Conservation (phyloP, 2,329 filamentous ascomycete genomes). For the Onygenales sp. region DNA sequence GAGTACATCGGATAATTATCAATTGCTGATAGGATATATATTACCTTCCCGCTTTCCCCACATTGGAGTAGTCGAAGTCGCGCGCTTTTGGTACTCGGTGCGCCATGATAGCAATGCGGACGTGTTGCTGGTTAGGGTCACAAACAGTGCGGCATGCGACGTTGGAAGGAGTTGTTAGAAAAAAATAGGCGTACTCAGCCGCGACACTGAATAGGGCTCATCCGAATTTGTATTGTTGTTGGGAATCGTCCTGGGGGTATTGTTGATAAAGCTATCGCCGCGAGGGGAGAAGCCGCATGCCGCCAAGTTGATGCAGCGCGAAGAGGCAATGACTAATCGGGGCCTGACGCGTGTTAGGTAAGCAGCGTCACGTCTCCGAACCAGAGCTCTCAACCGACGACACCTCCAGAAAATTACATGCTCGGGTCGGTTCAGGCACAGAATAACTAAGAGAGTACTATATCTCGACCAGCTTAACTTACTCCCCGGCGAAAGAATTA, state of each 20-base stretch:
- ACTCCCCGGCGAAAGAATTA: not conserved
- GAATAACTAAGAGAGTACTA: not conserved
- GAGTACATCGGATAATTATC: not conserved
- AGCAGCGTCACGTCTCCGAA: constrained; percentile 3
- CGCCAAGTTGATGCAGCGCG: constrained; percentile 2
- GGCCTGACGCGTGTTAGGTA: constrained; percentile 1
- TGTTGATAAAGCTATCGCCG: not conserved
- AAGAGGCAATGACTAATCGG: constrained; percentile 3
- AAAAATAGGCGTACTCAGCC: not conserved
- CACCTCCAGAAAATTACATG: not conserved
- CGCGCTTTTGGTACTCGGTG: constrained; percentile 33
- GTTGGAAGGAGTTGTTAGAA: constrained; percentile 11
- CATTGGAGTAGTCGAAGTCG: constrained; percentile 39
- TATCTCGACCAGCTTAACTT: too few relatives aligned
- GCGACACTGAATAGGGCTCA: not conserved
- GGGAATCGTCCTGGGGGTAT: not conserved
- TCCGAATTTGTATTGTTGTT: not conserved
- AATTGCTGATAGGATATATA: constrained; percentile 2
- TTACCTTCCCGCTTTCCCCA: constrained; percentile 39
- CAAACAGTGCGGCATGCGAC: constrained; percentile 12
- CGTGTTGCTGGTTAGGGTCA: not conserved
- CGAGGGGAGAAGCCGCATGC: not conserved
- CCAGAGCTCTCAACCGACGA: not conserved
- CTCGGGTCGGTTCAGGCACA: not conserved
- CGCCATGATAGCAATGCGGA: constrained; percentile 21